phyloP scores from a whole-genome alignment of 192 early-diverging fungal species.

The Rhizoclosmatium globosum region DNA sequence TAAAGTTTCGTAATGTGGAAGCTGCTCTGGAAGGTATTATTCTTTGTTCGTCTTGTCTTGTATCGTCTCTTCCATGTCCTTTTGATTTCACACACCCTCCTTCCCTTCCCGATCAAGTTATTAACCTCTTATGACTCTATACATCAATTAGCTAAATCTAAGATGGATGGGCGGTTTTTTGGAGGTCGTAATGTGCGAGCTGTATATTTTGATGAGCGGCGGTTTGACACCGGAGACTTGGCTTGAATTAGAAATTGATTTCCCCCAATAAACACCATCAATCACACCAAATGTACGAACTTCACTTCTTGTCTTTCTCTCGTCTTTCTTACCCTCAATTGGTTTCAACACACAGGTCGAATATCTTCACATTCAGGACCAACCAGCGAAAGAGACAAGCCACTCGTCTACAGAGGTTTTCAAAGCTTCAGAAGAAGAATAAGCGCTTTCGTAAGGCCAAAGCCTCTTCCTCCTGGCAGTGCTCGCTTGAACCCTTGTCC shows the following conservation, averaged over 20 bases:
- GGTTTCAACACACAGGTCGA: too few relatives aligned
- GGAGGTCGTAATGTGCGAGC: constrained; percentile 74
- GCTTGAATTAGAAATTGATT: background rate
- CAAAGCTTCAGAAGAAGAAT: too few relatives aligned
- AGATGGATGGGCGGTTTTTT: constrained; percentile 79
- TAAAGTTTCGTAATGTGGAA: constrained; percentile 64
- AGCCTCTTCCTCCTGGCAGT: too few relatives aligned
- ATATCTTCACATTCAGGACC: too few relatives aligned
- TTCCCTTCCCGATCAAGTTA: background rate
- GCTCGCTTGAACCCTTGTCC: too few relatives aligned
- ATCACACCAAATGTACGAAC: background rate
- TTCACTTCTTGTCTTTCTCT: too few relatives aligned
- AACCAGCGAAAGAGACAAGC: too few relatives aligned
- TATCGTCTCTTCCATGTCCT: background rate
- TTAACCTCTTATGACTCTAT: background rate
- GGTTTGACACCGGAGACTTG: constrained; percentile 56
- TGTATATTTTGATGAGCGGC: constrained; percentile 63
- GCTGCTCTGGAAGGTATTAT: constrained; percentile 56
- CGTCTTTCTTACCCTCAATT: too few relatives aligned
- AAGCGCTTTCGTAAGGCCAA: too few relatives aligned
- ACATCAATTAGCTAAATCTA: constrained; percentile 28
- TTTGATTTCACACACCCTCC: background rate
- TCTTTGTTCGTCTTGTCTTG: constrained; percentile 1
- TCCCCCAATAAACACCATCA: background rate
- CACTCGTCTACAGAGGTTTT: too few relatives aligned